Conservation (phyloP, 169 alveolate species). For the Perkinsus olseni region DNA sequence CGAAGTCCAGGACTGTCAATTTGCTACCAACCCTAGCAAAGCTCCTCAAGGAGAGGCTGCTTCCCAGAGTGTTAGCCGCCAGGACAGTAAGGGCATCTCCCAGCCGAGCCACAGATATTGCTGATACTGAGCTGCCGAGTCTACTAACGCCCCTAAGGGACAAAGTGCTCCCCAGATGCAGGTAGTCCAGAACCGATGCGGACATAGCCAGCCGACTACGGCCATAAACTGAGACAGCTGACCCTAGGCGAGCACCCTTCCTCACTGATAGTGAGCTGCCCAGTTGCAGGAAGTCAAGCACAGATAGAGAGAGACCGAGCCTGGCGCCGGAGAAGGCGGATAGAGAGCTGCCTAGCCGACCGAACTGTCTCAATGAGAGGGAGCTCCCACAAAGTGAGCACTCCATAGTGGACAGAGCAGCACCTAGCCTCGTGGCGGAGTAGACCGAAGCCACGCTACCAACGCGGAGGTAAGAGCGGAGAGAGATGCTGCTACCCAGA, state of each 20-base stretch:
- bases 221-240: background rate
- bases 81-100: background rate
- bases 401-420: background rate
- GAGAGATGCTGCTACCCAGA: background rate
- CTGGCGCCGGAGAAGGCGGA: background rate
- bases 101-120: background rate
- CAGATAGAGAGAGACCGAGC: background rate
- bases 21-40: background rate
- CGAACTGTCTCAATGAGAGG: background rate
- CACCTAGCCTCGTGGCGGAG: background rate
- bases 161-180: constrained; percentile 1
- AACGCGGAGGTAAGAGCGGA: background rate
- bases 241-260: background rate
- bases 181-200: constrained; percentile 2
- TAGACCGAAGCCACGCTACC: background rate
- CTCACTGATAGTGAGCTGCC: background rate
- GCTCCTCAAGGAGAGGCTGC: background rate
- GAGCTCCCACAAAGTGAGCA: background rate
- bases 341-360: background rate
- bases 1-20: background rate
- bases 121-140: background rate
- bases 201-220: background rate
- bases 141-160: background rate
- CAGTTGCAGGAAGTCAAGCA: background rate
- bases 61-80: background rate